These are phyloP conservation scores for Ophioceras dolichostomum DNA, from an alignment of 2,329 filamentous ascomycete genomes.

Conservation along the genomic window DNA sequence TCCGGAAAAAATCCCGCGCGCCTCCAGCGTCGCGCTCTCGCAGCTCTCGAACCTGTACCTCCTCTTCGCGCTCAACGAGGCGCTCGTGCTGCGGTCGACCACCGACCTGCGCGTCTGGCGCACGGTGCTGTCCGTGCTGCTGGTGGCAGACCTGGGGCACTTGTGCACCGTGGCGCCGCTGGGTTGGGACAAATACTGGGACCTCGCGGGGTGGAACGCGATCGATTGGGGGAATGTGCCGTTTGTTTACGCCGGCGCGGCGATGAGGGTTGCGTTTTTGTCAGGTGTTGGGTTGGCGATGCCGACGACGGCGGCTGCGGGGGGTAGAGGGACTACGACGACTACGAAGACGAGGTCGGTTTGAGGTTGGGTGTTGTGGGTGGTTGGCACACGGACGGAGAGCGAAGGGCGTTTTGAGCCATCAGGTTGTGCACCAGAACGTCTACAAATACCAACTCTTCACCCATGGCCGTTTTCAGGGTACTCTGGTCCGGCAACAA, in stretches of 20 bases:
- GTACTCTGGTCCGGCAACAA: too few relatives aligned
- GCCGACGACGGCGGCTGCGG: constrained; percentile 5
- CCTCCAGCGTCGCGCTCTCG: constrained; percentile 54
- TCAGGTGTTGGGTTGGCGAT: constrained; percentile 42
- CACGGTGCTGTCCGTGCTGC: constrained; percentile 50
- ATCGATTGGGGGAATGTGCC: constrained; percentile 58
- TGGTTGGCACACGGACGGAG: too few relatives aligned
- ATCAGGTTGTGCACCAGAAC: not conserved
- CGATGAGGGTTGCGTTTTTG: constrained; percentile 46
- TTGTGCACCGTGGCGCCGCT: constrained; percentile 51
- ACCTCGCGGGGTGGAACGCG: constrained; percentile 48
- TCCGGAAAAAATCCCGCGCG: constrained; percentile 36
- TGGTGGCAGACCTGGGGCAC: constrained; percentile 68
- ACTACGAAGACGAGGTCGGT: not conserved
- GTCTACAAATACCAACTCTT: not conserved
- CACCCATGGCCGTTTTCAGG: not conserved
- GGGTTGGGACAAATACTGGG: constrained; percentile 52
- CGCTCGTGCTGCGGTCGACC: constrained; percentile 59
- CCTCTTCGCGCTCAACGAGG: constrained; percentile 66
- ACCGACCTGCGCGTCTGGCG: constrained; percentile 58
- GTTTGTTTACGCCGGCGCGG: constrained; percentile 56
- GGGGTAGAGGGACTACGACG: not conserved
- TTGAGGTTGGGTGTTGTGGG: too few relatives aligned
- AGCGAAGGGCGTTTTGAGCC: not conserved
- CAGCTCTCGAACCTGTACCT: constrained; percentile 73